Percentiles rank a stretch among this genome's conserved stretches.
These are phyloP conservation scores for Epichloe scottii DNA, from an alignment of 2,329 filamentous ascomycete genomes.

Conservation along the genomic window DNA sequence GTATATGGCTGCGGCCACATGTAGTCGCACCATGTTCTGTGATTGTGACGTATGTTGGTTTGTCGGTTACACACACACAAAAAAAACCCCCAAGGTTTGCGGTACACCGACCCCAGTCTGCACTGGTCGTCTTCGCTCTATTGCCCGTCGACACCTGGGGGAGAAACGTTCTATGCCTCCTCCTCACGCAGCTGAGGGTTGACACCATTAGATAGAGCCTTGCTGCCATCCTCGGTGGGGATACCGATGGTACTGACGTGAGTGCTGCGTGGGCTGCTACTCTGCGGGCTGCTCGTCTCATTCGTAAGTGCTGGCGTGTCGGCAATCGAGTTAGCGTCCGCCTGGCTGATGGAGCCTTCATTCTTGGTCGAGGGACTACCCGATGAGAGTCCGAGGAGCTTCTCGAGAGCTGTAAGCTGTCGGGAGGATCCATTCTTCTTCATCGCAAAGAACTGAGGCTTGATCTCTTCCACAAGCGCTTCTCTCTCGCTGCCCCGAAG, in stretches of 20 bases:
- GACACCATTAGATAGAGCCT: slow-evolving; percentile 11
- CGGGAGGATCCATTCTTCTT: slow-evolving; percentile 55
- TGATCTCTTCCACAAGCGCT: slow-evolving; percentile 49
- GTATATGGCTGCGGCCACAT: neutral
- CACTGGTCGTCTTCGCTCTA: neutral
- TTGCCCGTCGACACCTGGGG: neutral
- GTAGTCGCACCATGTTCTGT: neutral
- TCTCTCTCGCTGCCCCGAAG: slow-evolving; percentile 48
- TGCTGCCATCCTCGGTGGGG: slow-evolving; percentile 16
- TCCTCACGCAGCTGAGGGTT: slow-evolving; percentile 17
- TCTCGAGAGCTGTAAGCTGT: slow-evolving; percentile 34
- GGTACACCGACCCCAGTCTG: neutral
- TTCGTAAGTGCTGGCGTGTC: slow-evolving; percentile 56
- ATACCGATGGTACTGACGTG: slow-evolving; percentile 41
- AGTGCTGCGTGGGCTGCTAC: slow-evolving; percentile 51
- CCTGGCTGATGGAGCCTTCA: slow-evolving; percentile 25
- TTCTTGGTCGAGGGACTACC: slow-evolving; percentile 12
- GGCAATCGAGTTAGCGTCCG: slow-evolving; percentile 38
- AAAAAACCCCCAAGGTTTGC: neutral
- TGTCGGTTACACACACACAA: neutral
- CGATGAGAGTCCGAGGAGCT: slow-evolving; percentile 16
- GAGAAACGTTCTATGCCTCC: slow-evolving; percentile 15
- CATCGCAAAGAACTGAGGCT: slow-evolving; percentile 45
- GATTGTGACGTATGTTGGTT: neutral
- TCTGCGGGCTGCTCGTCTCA: slow-evolving; percentile 57